A percentile compares a stretch with the other conserved stretches of the same genome.
Evolutionary conservation across 139 green algal genomes (phyloP).

Genomic region (Tetraselmis chui): DNA sequence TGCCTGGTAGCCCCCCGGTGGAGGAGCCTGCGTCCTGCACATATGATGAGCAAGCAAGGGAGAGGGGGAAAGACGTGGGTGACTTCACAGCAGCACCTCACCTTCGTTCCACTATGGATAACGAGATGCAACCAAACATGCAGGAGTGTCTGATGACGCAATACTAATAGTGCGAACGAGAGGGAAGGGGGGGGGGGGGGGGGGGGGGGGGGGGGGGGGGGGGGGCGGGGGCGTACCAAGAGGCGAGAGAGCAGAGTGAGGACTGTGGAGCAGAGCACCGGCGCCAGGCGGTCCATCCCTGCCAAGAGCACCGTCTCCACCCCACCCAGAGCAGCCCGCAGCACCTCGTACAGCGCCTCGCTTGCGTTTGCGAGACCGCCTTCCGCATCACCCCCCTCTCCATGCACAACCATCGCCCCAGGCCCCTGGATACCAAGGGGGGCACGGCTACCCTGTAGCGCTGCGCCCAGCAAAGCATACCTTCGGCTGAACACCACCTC

Average conservation of each 20-base stretch:
- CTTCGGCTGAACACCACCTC: not conserved
- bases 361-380: not conserved
- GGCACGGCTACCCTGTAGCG: not conserved
- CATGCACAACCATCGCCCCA: not conserved
- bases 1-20: not conserved
- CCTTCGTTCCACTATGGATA: too few relatives aligned
- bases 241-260: not conserved
- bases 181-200: too few relatives aligned
- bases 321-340: not conserved
- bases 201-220: too few relatives aligned
- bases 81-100: too few relatives aligned
- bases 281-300: not conserved
- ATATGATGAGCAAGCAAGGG: too few relatives aligned
- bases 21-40: not conserved
- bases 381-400: not conserved
- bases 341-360: not conserved
- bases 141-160: too few relatives aligned
- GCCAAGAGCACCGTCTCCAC: not conserved
- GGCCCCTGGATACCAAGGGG: not conserved
- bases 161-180: too few relatives aligned
- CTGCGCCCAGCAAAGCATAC: not conserved
- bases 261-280: not conserved
- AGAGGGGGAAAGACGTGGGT: too few relatives aligned
- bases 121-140: too few relatives aligned
- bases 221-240: not conserved